Conservation (phyloP, 225 moss, liverwort and hornwort species). For the Marchantia polymorpha region DNA sequence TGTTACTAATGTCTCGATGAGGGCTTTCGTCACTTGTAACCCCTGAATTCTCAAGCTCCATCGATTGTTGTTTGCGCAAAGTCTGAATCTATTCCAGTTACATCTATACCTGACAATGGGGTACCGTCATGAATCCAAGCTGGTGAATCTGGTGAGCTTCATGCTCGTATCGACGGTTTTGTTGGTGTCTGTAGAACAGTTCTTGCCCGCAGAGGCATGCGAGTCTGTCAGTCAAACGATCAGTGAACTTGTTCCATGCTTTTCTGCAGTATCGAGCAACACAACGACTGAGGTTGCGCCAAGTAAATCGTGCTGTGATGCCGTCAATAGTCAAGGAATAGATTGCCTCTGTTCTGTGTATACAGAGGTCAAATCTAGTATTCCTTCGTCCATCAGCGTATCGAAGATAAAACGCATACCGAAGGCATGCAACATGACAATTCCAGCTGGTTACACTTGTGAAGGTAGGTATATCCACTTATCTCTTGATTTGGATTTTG, state of each 20-base stretch:
- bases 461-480: not conserved
- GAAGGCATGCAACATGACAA: not conserved
- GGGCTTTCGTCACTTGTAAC: no score
- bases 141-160: no score
- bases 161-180: no score
- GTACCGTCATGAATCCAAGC: no score
- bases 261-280: not conserved
- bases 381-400: not conserved
- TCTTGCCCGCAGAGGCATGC: not conserved
- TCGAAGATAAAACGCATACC: not conserved
- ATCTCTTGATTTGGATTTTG: not conserved
- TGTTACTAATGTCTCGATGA: no score
- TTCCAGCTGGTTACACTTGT: conserved; percentile 2
- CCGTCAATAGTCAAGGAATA: not conserved
- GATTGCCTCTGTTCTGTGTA: not conserved
- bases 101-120: no score
- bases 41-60: no score
- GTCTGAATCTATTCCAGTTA: no score
- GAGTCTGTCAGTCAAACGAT: not conserved
- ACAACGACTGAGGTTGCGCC: not conserved
- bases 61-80: no score
- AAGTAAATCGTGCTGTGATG: not conserved
- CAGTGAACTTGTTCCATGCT: not conserved
- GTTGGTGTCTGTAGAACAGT: no score
- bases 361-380: no score